These are phyloP conservation scores for Populus davidiana DNA, from an alignment of 345 rosid species.

Conservation along the genomic window DNA sequence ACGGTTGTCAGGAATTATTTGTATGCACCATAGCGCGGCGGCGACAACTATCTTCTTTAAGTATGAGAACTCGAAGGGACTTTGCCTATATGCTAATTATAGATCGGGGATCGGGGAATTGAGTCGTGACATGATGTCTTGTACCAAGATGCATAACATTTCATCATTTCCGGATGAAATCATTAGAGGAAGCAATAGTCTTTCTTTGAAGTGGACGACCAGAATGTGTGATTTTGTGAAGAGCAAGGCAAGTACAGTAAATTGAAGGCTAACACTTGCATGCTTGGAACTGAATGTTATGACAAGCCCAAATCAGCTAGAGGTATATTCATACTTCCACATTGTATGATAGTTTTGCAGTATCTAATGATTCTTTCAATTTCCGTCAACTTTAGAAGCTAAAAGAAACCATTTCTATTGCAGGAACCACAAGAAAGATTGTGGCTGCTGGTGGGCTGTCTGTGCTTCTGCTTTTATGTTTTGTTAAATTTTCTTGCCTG, in stretches of 20 bases:
- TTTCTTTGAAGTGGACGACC: neutral
- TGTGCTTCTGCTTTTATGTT: neutral
- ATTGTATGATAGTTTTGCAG: too few species aligned
- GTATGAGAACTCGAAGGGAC: too few species aligned
- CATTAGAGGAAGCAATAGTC: neutral
- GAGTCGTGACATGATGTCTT: neutral
- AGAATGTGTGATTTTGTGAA: neutral
- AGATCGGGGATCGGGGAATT: too few species aligned
- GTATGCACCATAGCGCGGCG: conserved; percentile 14
- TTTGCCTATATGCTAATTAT: too few species aligned
- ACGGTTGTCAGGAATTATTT: neutral
- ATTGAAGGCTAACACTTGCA: neutral
- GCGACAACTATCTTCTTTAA: conserved; percentile 6
- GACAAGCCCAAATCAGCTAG: neutral
- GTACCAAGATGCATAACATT: conserved; percentile 2
- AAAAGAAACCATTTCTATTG: too few species aligned
- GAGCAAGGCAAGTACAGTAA: neutral
- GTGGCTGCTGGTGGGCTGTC: neutral
- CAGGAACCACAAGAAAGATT: neutral
- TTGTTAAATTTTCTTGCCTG: neutral
- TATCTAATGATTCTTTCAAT: too few species aligned
- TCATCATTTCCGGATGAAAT: neutral
- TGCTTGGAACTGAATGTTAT: conserved; percentile 2
- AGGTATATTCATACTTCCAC: neutral
- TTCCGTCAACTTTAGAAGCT: too few species aligned